These are phyloP conservation scores for Xerocomellus dryophilus DNA, from an alignment of 768 basidiomycete species.

Conservation along the genomic window DNA sequence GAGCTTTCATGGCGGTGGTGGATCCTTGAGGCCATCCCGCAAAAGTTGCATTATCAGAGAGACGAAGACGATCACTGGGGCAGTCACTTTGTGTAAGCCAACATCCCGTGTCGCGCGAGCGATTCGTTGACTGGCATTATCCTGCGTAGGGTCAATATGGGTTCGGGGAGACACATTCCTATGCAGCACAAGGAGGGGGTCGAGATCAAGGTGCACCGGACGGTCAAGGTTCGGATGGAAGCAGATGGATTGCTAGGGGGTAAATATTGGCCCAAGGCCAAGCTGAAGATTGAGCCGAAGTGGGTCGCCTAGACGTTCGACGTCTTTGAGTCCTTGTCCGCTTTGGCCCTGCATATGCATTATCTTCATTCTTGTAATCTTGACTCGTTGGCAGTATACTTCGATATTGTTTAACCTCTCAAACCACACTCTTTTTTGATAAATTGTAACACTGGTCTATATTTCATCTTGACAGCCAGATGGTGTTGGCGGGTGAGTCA, in stretches of 20 bases:
- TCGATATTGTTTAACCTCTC: background rate
- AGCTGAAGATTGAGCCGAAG: constrained; percentile 34
- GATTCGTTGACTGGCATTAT: background rate
- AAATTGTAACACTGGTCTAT: background rate
- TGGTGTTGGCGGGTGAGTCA: background rate
- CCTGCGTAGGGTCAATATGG: constrained; percentile 35
- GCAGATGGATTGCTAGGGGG: constrained; percentile 35
- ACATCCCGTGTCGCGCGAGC: background rate
- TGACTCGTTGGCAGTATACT: background rate
- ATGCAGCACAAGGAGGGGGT: constrained; percentile 35
- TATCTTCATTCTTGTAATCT: background rate
- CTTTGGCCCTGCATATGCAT: background rate
- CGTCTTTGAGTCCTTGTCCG: background rate
- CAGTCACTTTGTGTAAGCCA: constrained; percentile 17
- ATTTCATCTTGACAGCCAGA: background rate
- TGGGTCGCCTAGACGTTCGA: constrained; percentile 38
- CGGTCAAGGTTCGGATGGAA: constrained; percentile 51
- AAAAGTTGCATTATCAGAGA: constrained; percentile 26
- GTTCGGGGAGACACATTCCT: constrained; percentile 41
- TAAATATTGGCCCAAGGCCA: constrained; percentile 42
- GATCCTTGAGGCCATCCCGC: constrained; percentile 58
- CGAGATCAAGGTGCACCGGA: constrained; percentile 46
- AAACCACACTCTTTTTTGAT: background rate
- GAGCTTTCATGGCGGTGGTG: constrained; percentile 52
- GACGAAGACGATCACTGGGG: constrained; percentile 21